Percentiles rank a stretch among this genome's conserved stretches.
These are phyloP conservation scores for Eucalyptus guilfoylei DNA, from an alignment of 345 rosid genomes.

Conservation along the genomic window DNA sequence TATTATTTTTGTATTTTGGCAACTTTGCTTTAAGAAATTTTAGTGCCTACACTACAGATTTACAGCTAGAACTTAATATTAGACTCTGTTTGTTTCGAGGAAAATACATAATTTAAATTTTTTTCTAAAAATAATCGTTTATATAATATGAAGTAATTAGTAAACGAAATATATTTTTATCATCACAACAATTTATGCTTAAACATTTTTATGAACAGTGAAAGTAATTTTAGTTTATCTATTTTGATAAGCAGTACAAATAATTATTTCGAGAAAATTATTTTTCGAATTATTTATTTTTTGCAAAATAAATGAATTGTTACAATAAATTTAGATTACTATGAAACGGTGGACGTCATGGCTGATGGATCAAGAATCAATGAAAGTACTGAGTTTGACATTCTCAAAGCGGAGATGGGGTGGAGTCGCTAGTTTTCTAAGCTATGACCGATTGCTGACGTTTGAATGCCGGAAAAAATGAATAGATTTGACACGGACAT, in stretches of 20 bases:
- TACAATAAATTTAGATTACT: not conserved
- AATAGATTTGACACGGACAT: not conserved
- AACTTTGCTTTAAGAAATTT: not conserved
- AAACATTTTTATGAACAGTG: too few species aligned
- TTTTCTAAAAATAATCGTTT: not conserved
- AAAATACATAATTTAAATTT: too few species aligned
- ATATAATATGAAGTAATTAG: too few species aligned
- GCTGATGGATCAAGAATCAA: not conserved
- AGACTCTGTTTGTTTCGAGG: rapidly evolving
- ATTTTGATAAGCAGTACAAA: too few species aligned
- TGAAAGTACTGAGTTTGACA: not conserved
- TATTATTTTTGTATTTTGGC: too few species aligned
- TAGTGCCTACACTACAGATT: not conserved
- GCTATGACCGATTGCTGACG: not conserved
- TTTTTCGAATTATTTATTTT: not conserved
- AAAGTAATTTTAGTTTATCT: too few species aligned
- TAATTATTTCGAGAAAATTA: too few species aligned
- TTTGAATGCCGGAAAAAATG: not conserved
- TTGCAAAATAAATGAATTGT: rapidly evolving
- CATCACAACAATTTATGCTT: not conserved
- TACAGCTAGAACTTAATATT: not conserved
- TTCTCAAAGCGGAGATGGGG: not conserved
- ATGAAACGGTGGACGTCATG: not conserved
- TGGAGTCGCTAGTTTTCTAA: not conserved
- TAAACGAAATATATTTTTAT: rapidly evolving